These are phyloP conservation scores for Dactylellina drechsleri DNA, from an alignment of 2,329 filamentous ascomycete species.

Conservation along the genomic window DNA sequence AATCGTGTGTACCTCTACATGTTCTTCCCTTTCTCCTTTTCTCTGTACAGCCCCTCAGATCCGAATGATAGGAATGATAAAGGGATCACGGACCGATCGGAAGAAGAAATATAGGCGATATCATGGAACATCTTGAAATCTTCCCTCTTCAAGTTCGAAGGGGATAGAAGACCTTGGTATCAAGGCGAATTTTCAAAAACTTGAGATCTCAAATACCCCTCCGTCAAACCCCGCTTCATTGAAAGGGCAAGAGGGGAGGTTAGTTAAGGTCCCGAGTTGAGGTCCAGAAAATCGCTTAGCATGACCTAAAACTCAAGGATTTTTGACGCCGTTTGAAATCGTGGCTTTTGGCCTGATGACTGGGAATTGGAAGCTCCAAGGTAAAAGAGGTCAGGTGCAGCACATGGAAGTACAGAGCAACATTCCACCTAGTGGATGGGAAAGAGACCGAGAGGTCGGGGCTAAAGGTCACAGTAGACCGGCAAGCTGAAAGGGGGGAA, in stretches of 20 bases:
- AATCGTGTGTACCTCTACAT: conserved; percentile 19
- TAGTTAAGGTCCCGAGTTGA: conserved; percentile 10
- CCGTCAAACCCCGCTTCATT: background rate
- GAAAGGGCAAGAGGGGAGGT: background rate
- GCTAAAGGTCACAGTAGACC: too few relatives aligned
- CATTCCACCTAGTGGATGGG: background rate
- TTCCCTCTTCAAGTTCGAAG: background rate
- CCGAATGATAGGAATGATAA: background rate
- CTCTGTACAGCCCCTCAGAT: background rate
- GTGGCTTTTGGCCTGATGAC: conserved; percentile 45
- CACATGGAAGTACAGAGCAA: background rate
- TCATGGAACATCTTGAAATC: background rate
- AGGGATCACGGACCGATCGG: conserved; percentile 16
- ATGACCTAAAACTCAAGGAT: conserved; percentile 14
- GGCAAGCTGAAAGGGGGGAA: too few relatives aligned
- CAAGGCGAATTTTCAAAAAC: background rate
- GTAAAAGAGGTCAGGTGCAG: conserved; percentile 25
- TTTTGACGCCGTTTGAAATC: conserved; percentile 24
- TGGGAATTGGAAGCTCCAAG: conserved; percentile 30
- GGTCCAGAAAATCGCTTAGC: conserved; percentile 25
- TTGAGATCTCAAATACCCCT: background rate
- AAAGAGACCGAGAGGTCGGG: background rate
- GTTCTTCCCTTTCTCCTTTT: background rate
- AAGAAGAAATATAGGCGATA: background rate
- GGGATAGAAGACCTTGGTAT: background rate